phyloP scores from a whole-genome alignment of 1,139 yeast genomes.

The Suhomyces maxii region DNA sequence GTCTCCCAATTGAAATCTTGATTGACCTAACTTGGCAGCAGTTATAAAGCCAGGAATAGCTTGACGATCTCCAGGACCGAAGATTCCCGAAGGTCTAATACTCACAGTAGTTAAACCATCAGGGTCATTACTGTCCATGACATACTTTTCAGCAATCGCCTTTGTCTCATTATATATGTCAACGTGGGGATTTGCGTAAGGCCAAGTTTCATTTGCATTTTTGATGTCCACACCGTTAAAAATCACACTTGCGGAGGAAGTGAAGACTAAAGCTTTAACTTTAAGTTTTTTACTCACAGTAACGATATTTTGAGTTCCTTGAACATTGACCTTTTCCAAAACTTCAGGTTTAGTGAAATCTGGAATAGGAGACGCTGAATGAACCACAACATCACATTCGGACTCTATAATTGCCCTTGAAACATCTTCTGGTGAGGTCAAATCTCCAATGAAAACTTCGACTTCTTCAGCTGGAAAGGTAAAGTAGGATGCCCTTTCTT shows the following conservation, averaged over 20 bases:
- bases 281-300: conserved; percentile 56
- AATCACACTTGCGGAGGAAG: conserved; percentile 96
- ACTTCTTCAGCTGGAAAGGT: conserved; percentile 64
- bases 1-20: conserved; percentile 90
- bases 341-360: conserved; percentile 48
- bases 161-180: conserved; percentile 96
- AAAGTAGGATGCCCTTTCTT: conserved; percentile 65
- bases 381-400: conserved; percentile 78
- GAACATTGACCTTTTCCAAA: conserved; percentile 86
- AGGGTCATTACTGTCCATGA: conserved; percentile 64
- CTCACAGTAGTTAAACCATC: conserved; percentile 74
- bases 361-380: conserved; percentile 90
- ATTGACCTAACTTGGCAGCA: conserved; percentile 83
- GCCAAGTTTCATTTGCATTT: conserved; percentile 93
- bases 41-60: conserved; percentile 88
- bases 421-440: conserved; percentile 74
- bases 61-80: conserved; percentile 98
- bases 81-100: conserved; percentile 94
- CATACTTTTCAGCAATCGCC: conserved; percentile 85
- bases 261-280: conserved; percentile 78
- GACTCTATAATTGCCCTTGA: conserved; percentile 57
- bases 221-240: conserved; percentile 89
- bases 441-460: conserved; percentile 74
- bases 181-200: conserved; percentile 89
- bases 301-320: conserved; percentile 79